Conservation (phyloP, 1,284 basidiomycete genomes). For the Puccinia polysora region DNA sequence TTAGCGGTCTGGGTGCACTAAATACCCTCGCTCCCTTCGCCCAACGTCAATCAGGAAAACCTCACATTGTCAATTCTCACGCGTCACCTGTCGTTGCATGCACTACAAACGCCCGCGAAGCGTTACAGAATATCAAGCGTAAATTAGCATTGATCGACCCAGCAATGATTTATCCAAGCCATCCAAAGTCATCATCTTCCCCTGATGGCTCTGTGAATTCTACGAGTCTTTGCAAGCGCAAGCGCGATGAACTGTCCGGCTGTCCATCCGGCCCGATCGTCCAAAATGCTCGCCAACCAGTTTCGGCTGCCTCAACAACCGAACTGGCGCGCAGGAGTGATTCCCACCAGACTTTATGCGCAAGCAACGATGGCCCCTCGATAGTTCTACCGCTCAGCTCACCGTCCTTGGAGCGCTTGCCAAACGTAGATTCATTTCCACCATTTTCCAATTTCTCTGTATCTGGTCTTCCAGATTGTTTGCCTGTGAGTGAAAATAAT, state of each 20-base stretch:
- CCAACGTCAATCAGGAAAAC: constrained; percentile 9
- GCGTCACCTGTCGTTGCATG: not conserved
- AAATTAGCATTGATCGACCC: not conserved
- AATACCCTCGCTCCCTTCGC: constrained; percentile 18
- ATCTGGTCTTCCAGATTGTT: too few relatives aligned
- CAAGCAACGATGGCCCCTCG: too few relatives aligned
- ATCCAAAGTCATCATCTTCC: not conserved
- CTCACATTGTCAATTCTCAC: not conserved
- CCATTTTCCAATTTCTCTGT: not conserved
- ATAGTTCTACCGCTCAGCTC: too few relatives aligned
- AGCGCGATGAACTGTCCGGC: constrained; percentile 4
- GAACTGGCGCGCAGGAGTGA: not conserved
- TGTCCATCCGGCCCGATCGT: not conserved
- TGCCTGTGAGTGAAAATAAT: not conserved
- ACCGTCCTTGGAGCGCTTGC: too few relatives aligned
- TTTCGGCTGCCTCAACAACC: not conserved
- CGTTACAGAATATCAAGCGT: constrained; percentile 12
- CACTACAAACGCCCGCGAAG: not conserved
- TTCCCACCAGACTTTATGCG: too few relatives aligned
- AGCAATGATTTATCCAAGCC: not conserved
- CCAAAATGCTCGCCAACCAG: constrained; percentile 13
- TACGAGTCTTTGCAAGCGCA: not conserved
- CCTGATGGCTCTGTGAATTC: not conserved
- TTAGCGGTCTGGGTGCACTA: constrained; percentile 3
- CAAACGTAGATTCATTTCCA: not conserved